Percentiles rank a stretch among this genome's conserved stretches.
Conservation (phyloP, 371 early-diverging fungal genomes). For the Syncephalastrum racemosum region DNA sequence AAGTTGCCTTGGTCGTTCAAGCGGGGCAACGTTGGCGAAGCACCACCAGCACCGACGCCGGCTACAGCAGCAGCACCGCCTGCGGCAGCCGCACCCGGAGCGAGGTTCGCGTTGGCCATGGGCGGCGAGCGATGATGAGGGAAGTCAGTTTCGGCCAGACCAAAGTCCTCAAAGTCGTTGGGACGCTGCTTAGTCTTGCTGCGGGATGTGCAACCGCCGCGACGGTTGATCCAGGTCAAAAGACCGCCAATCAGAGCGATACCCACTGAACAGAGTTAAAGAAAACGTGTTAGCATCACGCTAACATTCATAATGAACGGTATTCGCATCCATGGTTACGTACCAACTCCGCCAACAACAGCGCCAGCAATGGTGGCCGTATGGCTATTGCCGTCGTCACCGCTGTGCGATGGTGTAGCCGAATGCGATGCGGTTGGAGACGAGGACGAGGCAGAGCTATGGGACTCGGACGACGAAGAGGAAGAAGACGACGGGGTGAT, state of each 20-base stretch:
- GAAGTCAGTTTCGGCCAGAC: conserved; percentile 40
- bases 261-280: conserved; percentile 27
- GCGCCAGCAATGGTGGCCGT: conserved; percentile 37
- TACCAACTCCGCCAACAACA: conserved; percentile 44
- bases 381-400: conserved; percentile 12
- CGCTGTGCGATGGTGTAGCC: background rate
- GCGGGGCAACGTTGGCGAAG: conserved; percentile 38
- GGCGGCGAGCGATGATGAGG: conserved; percentile 35
- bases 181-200: conserved; percentile 23
- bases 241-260: conserved; percentile 46
- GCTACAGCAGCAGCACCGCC: conserved; percentile 13
- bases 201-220: conserved; percentile 18
- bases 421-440: conserved; percentile 5
- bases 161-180: conserved; percentile 45
- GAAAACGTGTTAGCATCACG: background rate
- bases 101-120: conserved; percentile 14
- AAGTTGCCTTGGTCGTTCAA: conserved; percentile 45
- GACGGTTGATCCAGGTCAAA: conserved; percentile 34
- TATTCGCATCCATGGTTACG: conserved; percentile 1
- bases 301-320: background rate
- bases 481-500: conserved; percentile 3
- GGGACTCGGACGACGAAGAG: conserved; percentile 6
- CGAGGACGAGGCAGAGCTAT: background rate
- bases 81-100: too few relatives aligned
- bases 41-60: conserved; percentile 8